Evolutionary conservation across 2,329 filamentous ascomycete species (phyloP).

Genomic region (Sporothrix schenckii): DNA sequence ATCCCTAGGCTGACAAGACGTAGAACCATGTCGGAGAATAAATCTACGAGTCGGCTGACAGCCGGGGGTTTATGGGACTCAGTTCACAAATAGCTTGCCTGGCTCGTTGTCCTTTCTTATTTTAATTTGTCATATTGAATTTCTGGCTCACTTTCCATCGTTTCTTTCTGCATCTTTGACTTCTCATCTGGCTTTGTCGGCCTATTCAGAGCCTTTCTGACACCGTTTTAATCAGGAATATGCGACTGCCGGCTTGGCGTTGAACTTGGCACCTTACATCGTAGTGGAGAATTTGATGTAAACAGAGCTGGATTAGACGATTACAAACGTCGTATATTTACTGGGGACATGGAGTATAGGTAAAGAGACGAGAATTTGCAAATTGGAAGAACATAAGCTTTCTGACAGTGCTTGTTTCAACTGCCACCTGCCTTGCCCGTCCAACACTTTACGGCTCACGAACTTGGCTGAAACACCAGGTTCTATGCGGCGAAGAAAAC

Average conservation of each 20-base stretch:
- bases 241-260: conserved; percentile 19
- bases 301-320: background rate
- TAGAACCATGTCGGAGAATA: conserved; percentile 2
- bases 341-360: background rate
- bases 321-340: no score
- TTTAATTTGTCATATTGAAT: background rate
- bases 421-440: background rate
- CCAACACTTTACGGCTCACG: background rate
- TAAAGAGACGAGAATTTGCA: background rate
- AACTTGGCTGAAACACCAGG: background rate
- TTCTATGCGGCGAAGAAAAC: background rate
- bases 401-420: conserved; percentile 24
- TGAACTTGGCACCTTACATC: conserved; percentile 20
- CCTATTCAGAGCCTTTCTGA: conserved; percentile 18
- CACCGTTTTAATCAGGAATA: background rate
- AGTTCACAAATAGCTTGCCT: background rate
- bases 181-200: background rate
- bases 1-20: no score
- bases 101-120: background rate
- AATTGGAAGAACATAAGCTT: no score
- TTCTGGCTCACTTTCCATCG: background rate
- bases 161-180: background rate
- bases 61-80: background rate
- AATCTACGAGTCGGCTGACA: background rate
- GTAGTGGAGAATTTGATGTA: background rate